Percentiles rank a stretch among this genome's conserved stretches.
Evolutionary conservation across 345 rosid genomes (phyloP).

Genomic region (Gossypium longicalyx): DNA sequence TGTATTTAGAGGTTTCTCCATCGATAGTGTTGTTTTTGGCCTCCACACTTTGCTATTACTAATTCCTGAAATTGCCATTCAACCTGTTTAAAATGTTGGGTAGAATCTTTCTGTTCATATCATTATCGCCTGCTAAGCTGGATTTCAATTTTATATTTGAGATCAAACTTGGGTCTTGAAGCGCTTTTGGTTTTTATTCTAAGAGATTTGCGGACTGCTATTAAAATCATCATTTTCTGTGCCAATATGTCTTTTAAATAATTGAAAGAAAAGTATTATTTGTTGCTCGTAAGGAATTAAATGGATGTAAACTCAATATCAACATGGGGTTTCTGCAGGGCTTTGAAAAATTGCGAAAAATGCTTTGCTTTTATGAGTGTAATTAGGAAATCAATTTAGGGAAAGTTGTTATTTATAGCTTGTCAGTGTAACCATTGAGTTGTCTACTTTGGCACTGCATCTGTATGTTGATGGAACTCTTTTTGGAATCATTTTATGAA

Average conservation of each 20-base stretch:
- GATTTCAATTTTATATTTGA: background rate
- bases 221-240: background rate
- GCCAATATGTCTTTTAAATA: background rate
- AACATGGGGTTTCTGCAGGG: background rate
- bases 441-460: too few species aligned
- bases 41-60: background rate
- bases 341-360: background rate
- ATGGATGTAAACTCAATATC: background rate
- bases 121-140: background rate
- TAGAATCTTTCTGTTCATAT: too few species aligned
- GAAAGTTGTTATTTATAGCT: too few species aligned
- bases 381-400: too few species aligned
- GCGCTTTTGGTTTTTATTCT: background rate
- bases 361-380: background rate
- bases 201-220: background rate
- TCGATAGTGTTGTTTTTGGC: background rate
- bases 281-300: background rate
- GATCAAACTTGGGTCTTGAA: background rate
- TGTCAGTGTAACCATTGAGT: too few species aligned
- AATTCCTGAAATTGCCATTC: background rate
- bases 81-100: background rate
- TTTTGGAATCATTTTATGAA: background rate
- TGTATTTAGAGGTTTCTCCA: background rate
- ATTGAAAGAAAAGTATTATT: background rate
- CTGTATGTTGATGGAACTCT: background rate